A percentile compares a stretch with the other conserved stretches of the same genome.
phyloP scores from a whole-genome alignment of 2,329 filamentous ascomycete species.

The Ophiostoma sp. region DNA sequence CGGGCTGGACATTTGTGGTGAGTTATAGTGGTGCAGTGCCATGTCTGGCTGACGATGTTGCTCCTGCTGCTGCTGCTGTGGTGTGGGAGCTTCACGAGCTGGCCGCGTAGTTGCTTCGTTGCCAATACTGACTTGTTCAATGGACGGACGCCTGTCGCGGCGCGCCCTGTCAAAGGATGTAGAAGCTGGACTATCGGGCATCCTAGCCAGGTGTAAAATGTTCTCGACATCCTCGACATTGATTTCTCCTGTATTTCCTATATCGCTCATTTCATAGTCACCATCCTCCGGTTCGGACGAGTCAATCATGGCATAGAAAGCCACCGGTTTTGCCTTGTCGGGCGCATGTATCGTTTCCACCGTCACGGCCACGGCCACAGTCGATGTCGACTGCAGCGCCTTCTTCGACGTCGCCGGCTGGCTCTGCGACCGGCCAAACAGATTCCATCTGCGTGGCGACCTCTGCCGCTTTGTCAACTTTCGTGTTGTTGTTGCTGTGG shows the following conservation, averaged over 20 bases:
- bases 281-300: constrained; percentile 47
- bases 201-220: constrained; percentile 30
- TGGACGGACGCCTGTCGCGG: constrained; percentile 16
- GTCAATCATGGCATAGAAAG: constrained; percentile 60
- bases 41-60: constrained; percentile 1
- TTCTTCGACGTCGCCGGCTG: constrained; percentile 38
- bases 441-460: constrained; percentile 58
- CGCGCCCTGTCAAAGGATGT: background rate
- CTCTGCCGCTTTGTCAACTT: constrained; percentile 52
- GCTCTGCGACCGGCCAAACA: constrained; percentile 54
- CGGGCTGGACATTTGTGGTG: background rate
- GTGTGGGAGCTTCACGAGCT: background rate
- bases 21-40: background rate
- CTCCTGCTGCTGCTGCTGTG: background rate
- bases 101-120: background rate
- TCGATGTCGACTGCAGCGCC: constrained; percentile 36
- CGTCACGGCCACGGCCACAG: constrained; percentile 46
- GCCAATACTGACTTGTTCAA: constrained; percentile 9
- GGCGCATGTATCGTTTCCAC: constrained; percentile 43
- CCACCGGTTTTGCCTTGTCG: constrained; percentile 47
- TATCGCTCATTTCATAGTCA: background rate
- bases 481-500: constrained; percentile 37
- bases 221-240: constrained; percentile 39
- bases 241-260: constrained; percentile 28
- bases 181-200: background rate